These are phyloP conservation scores for Colletotrichum sp. DNA, from an alignment of 2,329 filamentous ascomycete species.

Conservation along the genomic window DNA sequence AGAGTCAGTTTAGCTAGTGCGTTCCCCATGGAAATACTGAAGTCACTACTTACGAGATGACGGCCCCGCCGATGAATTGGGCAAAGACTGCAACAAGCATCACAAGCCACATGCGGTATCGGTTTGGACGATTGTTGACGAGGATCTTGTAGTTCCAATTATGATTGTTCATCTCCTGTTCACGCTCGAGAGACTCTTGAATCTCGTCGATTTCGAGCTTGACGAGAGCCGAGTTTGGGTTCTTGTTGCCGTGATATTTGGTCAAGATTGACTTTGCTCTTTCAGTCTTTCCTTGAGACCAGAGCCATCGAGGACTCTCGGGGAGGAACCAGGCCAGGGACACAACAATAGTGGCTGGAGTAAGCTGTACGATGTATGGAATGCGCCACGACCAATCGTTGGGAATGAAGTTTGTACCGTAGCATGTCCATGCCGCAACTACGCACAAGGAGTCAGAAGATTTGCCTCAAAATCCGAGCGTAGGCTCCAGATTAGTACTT, in stretches of 20 bases:
- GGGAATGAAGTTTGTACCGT: slow-evolving; percentile 47
- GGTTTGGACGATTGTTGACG: slow-evolving; percentile 50
- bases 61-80: slow-evolving; percentile 53
- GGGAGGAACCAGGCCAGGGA: slow-evolving; percentile 51
- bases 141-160: slow-evolving; percentile 49
- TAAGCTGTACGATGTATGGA: slow-evolving; percentile 48
- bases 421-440: slow-evolving; percentile 49
- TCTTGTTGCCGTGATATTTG: slow-evolving; percentile 48
- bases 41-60: slow-evolving; percentile 37
- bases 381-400: slow-evolving; percentile 55
- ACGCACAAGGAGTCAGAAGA: rapidly evolving
- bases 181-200: slow-evolving; percentile 48
- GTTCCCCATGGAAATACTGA: rapidly evolving
- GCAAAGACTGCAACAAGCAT: slow-evolving; percentile 53
- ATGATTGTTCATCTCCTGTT: slow-evolving; percentile 38
- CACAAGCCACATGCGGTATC: slow-evolving; percentile 52
- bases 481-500: not conserved
- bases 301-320: slow-evolving; percentile 50
- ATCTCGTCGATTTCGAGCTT: slow-evolving; percentile 51
- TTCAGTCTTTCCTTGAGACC: slow-evolving; percentile 34
- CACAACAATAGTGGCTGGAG: slow-evolving; percentile 47
- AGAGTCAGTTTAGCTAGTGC: not conserved
- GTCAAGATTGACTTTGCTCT: slow-evolving; percentile 35
- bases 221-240: slow-evolving; percentile 35
- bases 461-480: rapidly evolving